These are phyloP conservation scores for Globisporangium heterothallicum DNA, from an alignment of 352 stramenopile species.

Conservation along the genomic window DNA sequence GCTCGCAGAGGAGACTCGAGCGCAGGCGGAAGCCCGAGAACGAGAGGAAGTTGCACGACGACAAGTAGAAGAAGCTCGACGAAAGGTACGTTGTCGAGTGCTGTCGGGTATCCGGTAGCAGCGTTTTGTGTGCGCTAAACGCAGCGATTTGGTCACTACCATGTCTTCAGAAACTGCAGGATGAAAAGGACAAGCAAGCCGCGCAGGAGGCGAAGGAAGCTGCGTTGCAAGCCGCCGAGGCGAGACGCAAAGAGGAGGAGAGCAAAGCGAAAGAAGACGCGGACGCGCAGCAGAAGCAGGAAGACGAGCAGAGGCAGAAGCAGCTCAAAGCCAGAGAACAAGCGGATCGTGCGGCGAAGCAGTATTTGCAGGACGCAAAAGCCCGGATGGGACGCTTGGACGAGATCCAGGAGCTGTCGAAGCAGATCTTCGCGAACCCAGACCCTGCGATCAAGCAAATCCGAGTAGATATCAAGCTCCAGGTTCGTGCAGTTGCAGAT, in stretches of 20 bases:
- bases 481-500: slow-evolving; percentile 21
- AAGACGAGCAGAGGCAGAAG: slow-evolving; percentile 19
- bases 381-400: slow-evolving; percentile 43
- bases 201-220: slow-evolving; percentile 20
- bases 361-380: slow-evolving; percentile 39
- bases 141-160: no score
- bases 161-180: slow-evolving; percentile 14
- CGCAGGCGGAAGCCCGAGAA: slow-evolving; percentile 26
- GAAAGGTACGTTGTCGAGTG: slow-evolving; percentile 21
- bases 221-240: slow-evolving; percentile 11
- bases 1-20: slow-evolving; percentile 21
- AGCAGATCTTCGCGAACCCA: slow-evolving; percentile 42
- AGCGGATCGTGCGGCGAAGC: slow-evolving; percentile 27
- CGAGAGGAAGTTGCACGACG: slow-evolving; percentile 28
- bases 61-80: slow-evolving; percentile 24
- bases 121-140: neutral
- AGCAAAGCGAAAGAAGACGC: slow-evolving; percentile 21
- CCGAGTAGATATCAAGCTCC: slow-evolving; percentile 60
- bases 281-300: slow-evolving; percentile 21
- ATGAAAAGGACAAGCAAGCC: slow-evolving; percentile 27
- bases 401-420: slow-evolving; percentile 35
- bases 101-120: neutral
- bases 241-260: slow-evolving; percentile 16
- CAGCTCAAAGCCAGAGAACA: slow-evolving; percentile 30
- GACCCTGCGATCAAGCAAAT: slow-evolving; percentile 56